Percentiles rank a stretch among this genome's conserved stretches.
phyloP scores from a whole-genome alignment of 2,329 filamentous ascomycete species.

The Aspergillus novofumigatus region DNA sequence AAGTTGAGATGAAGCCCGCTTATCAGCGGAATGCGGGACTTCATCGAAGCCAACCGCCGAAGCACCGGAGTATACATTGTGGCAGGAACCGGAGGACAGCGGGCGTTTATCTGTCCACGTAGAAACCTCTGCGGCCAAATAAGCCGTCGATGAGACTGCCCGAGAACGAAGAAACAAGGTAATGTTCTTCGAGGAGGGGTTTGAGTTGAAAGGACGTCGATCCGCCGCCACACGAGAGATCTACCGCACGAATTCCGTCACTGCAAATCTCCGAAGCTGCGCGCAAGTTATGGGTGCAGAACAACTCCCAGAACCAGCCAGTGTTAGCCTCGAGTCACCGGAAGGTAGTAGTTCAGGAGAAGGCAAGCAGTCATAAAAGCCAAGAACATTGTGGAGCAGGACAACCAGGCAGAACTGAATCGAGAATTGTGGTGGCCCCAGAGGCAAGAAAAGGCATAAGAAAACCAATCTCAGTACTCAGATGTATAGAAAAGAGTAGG shows the following conservation, averaged over 20 bases:
- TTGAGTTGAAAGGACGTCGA: not conserved
- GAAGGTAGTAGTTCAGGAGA: not conserved
- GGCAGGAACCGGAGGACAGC: slow-evolving; percentile 4
- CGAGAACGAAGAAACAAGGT: not conserved
- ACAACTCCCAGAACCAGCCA: not conserved
- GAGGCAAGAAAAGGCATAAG: not conserved
- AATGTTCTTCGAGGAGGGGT: not conserved
- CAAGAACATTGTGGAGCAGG: slow-evolving; percentile 2
- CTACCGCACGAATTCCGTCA: not conserved
- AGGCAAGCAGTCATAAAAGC: not conserved
- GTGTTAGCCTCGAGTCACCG: slow-evolving; percentile 4
- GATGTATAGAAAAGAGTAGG: not conserved
- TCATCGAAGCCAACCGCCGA: slow-evolving; percentile 19
- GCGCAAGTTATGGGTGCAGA: not conserved
- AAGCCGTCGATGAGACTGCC: not conserved
- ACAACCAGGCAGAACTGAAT: not conserved
- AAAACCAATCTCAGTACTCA: not conserved
- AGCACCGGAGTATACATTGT: slow-evolving; percentile 29
- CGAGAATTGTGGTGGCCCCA: not conserved
- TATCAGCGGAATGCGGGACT: slow-evolving; percentile 35
- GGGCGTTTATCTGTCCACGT: not conserved
- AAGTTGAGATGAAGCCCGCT: slow-evolving; percentile 41
- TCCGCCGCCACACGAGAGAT: not conserved
- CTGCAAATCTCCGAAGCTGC: not conserved
- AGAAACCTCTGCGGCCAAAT: not conserved